A percentile compares a stretch with the other conserved stretches of the same genome.
Conservation (phyloP, 257 asterid species). For the Marsdenia floribunda region DNA sequence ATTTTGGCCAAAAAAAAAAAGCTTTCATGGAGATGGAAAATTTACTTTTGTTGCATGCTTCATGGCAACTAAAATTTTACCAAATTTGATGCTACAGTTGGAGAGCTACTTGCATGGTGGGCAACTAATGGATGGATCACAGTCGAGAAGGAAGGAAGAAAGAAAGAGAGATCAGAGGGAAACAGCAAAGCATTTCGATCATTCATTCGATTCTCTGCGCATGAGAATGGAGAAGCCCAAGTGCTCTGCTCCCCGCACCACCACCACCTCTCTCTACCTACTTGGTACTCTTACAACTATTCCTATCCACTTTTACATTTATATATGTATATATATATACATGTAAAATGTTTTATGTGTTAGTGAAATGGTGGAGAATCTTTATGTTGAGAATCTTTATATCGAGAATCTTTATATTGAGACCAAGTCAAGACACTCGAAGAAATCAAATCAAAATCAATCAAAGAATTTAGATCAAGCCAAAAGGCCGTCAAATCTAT, state of each 20-base stretch:
- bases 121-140: not conserved
- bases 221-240: not conserved
- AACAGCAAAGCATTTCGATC: slow-evolving; percentile 10
- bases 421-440: too few relatives aligned
- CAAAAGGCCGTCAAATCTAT: too few relatives aligned
- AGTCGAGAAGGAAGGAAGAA: not conserved
- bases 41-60: slow-evolving; percentile 8
- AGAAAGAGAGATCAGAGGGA: slow-evolving; percentile 10
- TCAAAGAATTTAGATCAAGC: too few relatives aligned
- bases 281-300: too few relatives aligned
- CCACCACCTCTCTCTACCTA: too few relatives aligned
- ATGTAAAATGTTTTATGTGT: too few relatives aligned
- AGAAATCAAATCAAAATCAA: too few relatives aligned
- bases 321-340: too few relatives aligned
- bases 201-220: not conserved
- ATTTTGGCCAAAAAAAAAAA: not conserved
- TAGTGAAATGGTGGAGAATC: too few relatives aligned
- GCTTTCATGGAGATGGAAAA: not conserved
- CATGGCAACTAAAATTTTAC: slow-evolving; percentile 1
- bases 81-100: not conserved
- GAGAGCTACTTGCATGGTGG: slow-evolving; percentile 12
- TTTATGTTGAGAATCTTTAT: too few relatives aligned
- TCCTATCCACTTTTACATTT: too few relatives aligned
- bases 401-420: too few relatives aligned
- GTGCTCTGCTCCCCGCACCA: not conserved